Conservation (phyloP, 176 grass and related monocot species). For the Hyparrhenia diplandra region DNA sequence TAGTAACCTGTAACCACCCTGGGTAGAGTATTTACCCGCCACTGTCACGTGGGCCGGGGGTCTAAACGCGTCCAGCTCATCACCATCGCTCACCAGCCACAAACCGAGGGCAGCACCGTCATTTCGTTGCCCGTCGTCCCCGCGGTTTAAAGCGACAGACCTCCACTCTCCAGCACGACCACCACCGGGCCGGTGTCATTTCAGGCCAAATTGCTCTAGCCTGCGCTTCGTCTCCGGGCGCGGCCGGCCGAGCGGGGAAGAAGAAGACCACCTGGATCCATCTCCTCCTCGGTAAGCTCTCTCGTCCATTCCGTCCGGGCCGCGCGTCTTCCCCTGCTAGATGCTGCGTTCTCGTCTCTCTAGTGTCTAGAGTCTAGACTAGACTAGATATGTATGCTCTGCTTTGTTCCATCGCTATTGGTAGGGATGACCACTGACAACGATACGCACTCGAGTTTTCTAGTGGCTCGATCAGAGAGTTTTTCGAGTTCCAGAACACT, state of each 20-base stretch:
- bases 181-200: background rate
- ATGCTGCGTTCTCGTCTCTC: background rate
- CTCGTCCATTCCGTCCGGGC: background rate
- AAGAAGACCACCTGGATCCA: background rate
- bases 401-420: background rate
- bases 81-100: background rate
- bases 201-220: background rate
- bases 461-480: background rate
- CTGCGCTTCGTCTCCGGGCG: background rate
- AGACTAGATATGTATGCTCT: background rate
- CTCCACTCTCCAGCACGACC: background rate
- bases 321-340: background rate
- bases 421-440: too few relatives aligned
- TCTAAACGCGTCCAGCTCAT: constrained; percentile 18
- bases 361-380: too few relatives aligned
- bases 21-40: background rate
- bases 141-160: background rate
- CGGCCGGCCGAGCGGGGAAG: background rate
- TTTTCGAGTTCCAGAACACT: too few relatives aligned
- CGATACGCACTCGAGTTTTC: background rate
- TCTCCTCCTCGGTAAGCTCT: constrained; percentile 5
- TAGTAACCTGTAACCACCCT: background rate
- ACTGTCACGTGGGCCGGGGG: background rate
- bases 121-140: background rate
- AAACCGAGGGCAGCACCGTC: background rate